Percentiles rank a stretch among this genome's conserved stretches.
phyloP scores from a whole-genome alignment of 176 grass and related monocot species.

The Elymus sibiricus region DNA sequence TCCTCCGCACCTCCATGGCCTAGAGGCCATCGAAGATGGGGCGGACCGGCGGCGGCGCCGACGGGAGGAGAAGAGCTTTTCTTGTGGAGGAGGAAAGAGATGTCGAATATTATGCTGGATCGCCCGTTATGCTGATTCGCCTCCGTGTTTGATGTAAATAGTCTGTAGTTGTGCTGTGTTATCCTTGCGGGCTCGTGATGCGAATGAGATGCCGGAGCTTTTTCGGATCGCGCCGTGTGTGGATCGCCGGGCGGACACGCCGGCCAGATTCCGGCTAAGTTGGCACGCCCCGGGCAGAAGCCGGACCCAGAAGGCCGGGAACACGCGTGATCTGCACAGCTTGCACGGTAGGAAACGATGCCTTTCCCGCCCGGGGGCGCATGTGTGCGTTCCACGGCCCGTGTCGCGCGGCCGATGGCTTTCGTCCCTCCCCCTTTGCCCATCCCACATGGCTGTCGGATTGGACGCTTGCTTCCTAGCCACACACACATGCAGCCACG shows the following conservation, averaged over 20 bases:
- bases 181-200: neutral
- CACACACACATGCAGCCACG: neutral
- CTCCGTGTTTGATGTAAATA: neutral
- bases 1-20: too few species aligned
- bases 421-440: neutral
- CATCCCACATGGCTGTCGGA: conserved; percentile 26
- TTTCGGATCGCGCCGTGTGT: conserved; percentile 8
- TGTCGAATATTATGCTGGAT: too few species aligned
- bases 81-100: too few species aligned
- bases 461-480: neutral
- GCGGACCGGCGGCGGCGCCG: too few species aligned
- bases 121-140: neutral
- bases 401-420: conserved; percentile 4
- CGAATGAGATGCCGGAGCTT: conserved; percentile 43
- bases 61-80: too few species aligned
- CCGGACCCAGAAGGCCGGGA: neutral
- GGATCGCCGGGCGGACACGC: conserved; percentile 27
- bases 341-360: neutral
- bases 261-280: conserved; percentile 25
- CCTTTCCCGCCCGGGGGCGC: neutral
- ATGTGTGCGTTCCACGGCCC: neutral
- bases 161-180: neutral
- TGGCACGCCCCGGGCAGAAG: neutral
- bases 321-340: neutral
- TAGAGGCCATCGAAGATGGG: too few species aligned